A percentile compares a stretch with the other conserved stretches of the same genome.
These are phyloP conservation scores for Monilinia laxa DNA, from an alignment of 2,329 filamentous ascomycete genomes.

Conservation along the genomic window DNA sequence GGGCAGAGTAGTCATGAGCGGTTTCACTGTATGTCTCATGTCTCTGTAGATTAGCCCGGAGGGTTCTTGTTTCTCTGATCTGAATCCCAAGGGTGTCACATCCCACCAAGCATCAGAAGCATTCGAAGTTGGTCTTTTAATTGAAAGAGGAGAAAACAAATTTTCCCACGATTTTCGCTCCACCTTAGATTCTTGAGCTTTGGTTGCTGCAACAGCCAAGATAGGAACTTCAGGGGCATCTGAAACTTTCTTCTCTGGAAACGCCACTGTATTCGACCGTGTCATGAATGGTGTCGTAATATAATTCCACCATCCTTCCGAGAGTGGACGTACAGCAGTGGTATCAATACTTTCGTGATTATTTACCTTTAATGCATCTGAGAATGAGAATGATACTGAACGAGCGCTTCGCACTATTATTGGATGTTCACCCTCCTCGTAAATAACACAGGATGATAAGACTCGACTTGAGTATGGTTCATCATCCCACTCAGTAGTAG, in stretches of 20 bases:
- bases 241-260: slow-evolving; percentile 24
- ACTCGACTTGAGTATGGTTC: slow-evolving; percentile 34
- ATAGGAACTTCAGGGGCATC: slow-evolving; percentile 39
- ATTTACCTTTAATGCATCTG: slow-evolving; percentile 26
- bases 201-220: slow-evolving; percentile 40
- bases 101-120: slow-evolving; percentile 45
- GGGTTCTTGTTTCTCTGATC: slow-evolving; percentile 29
- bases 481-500: slow-evolving; percentile 36
- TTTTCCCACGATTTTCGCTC: slow-evolving; percentile 39
- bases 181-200: slow-evolving; percentile 32
- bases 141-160: slow-evolving; percentile 39
- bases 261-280: slow-evolving; percentile 40
- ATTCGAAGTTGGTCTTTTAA: slow-evolving; percentile 36
- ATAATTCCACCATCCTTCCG: slow-evolving; percentile 76
- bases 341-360: slow-evolving; percentile 37
- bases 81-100: slow-evolving; percentile 22
- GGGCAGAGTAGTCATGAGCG: slow-evolving; percentile 34
- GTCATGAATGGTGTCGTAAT: slow-evolving; percentile 67
- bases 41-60: slow-evolving; percentile 28
- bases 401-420: slow-evolving; percentile 43
- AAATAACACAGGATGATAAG: slow-evolving; percentile 58
- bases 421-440: slow-evolving; percentile 65
- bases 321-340: slow-evolving; percentile 47
- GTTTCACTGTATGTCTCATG: slow-evolving; percentile 36
- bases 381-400: slow-evolving; percentile 41